Conservation (phyloP, 2,329 filamentous ascomycete genomes). For the Rutstroemia sp. region DNA sequence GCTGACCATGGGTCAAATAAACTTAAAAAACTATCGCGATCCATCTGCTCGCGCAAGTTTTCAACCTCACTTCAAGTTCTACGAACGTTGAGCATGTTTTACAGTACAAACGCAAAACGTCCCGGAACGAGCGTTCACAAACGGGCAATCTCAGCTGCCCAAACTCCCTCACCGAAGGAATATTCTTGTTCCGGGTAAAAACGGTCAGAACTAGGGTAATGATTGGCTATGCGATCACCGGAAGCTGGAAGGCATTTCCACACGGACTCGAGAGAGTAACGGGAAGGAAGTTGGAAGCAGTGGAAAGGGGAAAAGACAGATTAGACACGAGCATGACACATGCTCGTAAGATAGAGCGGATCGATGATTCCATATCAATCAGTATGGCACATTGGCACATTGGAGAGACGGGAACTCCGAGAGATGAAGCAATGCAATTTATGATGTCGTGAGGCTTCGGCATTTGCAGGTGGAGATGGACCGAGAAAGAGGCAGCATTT, state of each 20-base stretch:
- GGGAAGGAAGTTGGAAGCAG: not conserved
- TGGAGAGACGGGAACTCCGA: slow-evolving; percentile 3
- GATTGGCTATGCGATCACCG: slow-evolving; percentile 1
- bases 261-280: not conserved
- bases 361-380: not conserved
- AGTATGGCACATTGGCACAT: not conserved
- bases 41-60: not conserved
- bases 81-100: not conserved
- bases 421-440: not conserved
- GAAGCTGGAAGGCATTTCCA: slow-evolving; percentile 9
- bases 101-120: not conserved
- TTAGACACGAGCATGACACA: not conserved
- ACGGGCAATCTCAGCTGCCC: not conserved
- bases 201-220: slow-evolving; percentile 2
- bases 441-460: not conserved
- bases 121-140: not conserved
- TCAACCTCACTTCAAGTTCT: slow-evolving; percentile 5
- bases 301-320: not conserved
- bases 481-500: not conserved
- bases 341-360: not conserved
- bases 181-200: slow-evolving; percentile 5
- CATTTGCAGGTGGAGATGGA: not conserved
- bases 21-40: slow-evolving; percentile 6
- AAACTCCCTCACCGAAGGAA: not conserved
- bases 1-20: slow-evolving; percentile 20